phyloP scores from a whole-genome alignment of 495 filamentous ascomycete genomes.

The Amniculicola lignicola region DNA sequence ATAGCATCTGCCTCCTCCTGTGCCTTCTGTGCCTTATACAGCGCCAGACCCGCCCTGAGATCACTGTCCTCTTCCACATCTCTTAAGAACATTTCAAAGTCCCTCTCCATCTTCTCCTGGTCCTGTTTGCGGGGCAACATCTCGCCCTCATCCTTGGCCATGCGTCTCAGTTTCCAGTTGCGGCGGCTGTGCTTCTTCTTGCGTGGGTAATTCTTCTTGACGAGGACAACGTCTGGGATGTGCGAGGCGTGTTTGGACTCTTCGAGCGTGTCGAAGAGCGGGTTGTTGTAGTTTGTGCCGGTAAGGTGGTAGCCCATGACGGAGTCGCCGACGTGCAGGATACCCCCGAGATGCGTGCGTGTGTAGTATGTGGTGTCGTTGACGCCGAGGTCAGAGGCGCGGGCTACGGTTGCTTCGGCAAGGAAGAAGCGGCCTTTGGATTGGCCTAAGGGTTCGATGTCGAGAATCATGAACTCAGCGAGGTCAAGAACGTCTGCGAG shows the following conservation, averaged over 20 bases:
- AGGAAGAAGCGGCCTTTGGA: slow-evolving; percentile 78
- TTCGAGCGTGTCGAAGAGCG: slow-evolving; percentile 74
- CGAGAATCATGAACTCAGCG: slow-evolving; percentile 89
- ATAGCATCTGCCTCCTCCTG: slow-evolving; percentile 53
- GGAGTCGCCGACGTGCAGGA: slow-evolving; percentile 86
- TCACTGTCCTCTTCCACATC: slow-evolving; percentile 96
- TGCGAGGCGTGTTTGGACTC: slow-evolving; percentile 64
- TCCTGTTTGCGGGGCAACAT: slow-evolving; percentile 75
- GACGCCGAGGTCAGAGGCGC: slow-evolving; percentile 80
- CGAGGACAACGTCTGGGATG: slow-evolving; percentile 88
- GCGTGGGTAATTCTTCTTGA: slow-evolving; percentile 93
- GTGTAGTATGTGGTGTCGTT: slow-evolving; percentile 84
- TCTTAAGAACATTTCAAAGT: slow-evolving; percentile 95
- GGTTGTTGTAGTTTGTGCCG: slow-evolving; percentile 88
- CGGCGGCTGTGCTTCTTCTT: slow-evolving; percentile 77
- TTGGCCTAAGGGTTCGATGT: slow-evolving; percentile 77
- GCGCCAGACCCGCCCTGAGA: slow-evolving; percentile 70
- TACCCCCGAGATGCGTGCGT: slow-evolving; percentile 81
- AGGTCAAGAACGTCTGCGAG: slow-evolving; percentile 83
- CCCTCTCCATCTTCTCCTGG: slow-evolving; percentile 75
- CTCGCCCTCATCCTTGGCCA: slow-evolving; percentile 82
- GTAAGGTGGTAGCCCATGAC: slow-evolving; percentile 87
- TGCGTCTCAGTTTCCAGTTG: slow-evolving; percentile 90
- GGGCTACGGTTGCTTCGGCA: slow-evolving; percentile 81
- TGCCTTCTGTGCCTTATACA: slow-evolving; percentile 70